Evolutionary conservation across 805 yeast species (phyloP), one percentile per base, ranked within the genome.

Genomic region (Saturnispora dispora): DNA sequence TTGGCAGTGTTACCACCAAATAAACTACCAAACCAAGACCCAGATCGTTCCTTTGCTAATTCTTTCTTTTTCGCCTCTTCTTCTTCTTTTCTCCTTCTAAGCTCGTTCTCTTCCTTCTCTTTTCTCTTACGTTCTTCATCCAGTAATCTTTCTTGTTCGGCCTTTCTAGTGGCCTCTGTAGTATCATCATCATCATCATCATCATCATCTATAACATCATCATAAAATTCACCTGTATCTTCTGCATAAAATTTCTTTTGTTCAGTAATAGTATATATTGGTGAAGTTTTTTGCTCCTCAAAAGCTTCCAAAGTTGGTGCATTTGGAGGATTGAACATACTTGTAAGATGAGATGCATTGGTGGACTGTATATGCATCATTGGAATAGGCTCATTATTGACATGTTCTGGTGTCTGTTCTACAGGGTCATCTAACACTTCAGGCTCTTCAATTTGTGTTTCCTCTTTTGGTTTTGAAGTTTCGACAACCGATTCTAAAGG

Each of bases 1-100:
- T 62, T 86, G 45, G 78, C 82, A 28, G 78, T 76, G 46, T 68
- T 66, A 55, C 71, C 73, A 44, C 73, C 75, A 51, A 77, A 72
- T 53, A 85, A 67, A 87, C 95, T 85, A 8, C 83, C 74, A 53
- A 78, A 69, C 83, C 83, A 76, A 17, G 77, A 53, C n/a, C 48
- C 17, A 53, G 17, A 54, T 17, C 33, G 37, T 17, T 25, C n/a
- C 13, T 42, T 27, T 2, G 44, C 23, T 9, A 13, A 8, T 18
- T 48, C 49, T 25, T 48, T 20, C 18, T 48, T 17, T 30, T 27
- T 36, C 13, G 18, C 15, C 13, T 33, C 47, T 58, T 52, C 37
- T 55, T 50, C 52, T 56, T 54, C 46, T 56, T 53, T 35, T 48
- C 53, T 22, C 45, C 54, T 42, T 46, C 43, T 51, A 47, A 48